A percentile compares a stretch with the other conserved stretches of the same genome.
These are phyloP conservation scores for Mycosarcoma mackinlayi DNA, from an alignment of 1,284 basidiomycete species.

Conservation along the genomic window DNA sequence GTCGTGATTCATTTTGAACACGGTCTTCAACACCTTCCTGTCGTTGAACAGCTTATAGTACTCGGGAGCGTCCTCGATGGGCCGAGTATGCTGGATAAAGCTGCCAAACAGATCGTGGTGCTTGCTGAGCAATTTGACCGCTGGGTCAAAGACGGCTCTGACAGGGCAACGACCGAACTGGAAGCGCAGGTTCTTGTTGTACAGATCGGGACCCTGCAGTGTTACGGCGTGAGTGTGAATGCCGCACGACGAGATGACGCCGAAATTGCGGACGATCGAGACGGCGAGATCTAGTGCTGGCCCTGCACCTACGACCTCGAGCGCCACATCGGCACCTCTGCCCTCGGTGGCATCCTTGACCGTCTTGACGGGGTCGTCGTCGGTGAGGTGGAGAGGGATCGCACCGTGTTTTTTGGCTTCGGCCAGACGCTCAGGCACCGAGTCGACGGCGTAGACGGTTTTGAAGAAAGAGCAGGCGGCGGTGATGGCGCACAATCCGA, in stretches of 20 bases:
- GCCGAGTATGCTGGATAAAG: slow-evolving; percentile 62
- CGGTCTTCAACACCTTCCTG: slow-evolving; percentile 51
- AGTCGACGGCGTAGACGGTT: slow-evolving; percentile 67
- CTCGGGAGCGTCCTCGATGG: slow-evolving; percentile 58
- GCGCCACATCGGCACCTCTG: slow-evolving; percentile 70
- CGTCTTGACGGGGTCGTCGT: slow-evolving; percentile 43
- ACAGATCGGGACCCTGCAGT: slow-evolving; percentile 73
- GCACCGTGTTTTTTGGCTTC: slow-evolving; percentile 60
- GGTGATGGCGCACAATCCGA: slow-evolving; percentile 70
- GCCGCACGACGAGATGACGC: slow-evolving; percentile 82
- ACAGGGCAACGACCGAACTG: slow-evolving; percentile 87
- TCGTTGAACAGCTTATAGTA: slow-evolving; percentile 64
- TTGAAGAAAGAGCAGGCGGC: slow-evolving; percentile 69
- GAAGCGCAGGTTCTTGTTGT: slow-evolving; percentile 79
- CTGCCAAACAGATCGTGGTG: slow-evolving; percentile 57
- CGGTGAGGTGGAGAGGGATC: slow-evolving; percentile 60
- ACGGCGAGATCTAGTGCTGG: slow-evolving; percentile 79
- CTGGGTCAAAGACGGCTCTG: slow-evolving; percentile 57
- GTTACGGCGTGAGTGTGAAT: slow-evolving; percentile 71
- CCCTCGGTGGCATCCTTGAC: slow-evolving; percentile 62
- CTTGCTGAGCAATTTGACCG: slow-evolving; percentile 57
- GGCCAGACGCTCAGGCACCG: slow-evolving; percentile 65
- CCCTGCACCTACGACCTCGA: slow-evolving; percentile 82
- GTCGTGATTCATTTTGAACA: slow-evolving; percentile 46
- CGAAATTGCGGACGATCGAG: slow-evolving; percentile 81